These are phyloP conservation scores for Lichenothelia convexa DNA, from an alignment of 495 filamentous ascomycete genomes.

Conservation along the genomic window DNA sequence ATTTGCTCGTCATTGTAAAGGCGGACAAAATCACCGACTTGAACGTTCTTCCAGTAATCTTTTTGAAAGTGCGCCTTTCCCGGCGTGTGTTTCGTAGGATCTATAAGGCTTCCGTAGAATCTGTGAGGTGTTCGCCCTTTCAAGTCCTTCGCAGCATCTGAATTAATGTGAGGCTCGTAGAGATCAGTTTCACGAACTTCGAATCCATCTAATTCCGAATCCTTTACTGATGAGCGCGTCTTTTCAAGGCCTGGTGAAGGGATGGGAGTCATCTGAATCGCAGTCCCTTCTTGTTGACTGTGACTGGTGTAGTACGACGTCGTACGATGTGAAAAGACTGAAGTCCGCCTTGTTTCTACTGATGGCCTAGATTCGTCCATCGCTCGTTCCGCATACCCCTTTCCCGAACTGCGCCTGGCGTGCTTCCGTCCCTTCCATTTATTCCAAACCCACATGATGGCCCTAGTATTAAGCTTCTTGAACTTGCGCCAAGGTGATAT, in stretches of 20 bases:
- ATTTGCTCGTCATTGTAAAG: constrained; percentile 94
- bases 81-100: constrained; percentile 36
- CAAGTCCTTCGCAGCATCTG: background rate
- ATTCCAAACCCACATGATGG: constrained; percentile 38
- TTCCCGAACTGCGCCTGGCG: constrained; percentile 24
- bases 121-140: constrained; percentile 6
- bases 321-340: constrained; percentile 25
- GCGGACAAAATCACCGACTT: constrained; percentile 92
- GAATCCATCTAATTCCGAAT: background rate
- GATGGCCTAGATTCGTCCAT: constrained; percentile 36
- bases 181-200: background rate
- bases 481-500: constrained; percentile 71
- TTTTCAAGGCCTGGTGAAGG: constrained; percentile 55
- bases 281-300: constrained; percentile 26
- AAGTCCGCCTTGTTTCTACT: constrained; percentile 45
- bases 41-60: constrained; percentile 87
- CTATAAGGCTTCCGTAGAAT: constrained; percentile 46
- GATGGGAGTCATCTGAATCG: constrained; percentile 91
- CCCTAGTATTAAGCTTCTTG: constrained; percentile 73
- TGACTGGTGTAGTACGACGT: constrained; percentile 37
- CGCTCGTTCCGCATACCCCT: constrained; percentile 26
- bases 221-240: constrained; percentile 8
- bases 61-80: constrained; percentile 67
- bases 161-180: background rate
- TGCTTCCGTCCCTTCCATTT: constrained; percentile 28